These are phyloP conservation scores for Paramarasmius palmivorus DNA, from an alignment of 1,284 basidiomycete species.

Conservation along the genomic window DNA sequence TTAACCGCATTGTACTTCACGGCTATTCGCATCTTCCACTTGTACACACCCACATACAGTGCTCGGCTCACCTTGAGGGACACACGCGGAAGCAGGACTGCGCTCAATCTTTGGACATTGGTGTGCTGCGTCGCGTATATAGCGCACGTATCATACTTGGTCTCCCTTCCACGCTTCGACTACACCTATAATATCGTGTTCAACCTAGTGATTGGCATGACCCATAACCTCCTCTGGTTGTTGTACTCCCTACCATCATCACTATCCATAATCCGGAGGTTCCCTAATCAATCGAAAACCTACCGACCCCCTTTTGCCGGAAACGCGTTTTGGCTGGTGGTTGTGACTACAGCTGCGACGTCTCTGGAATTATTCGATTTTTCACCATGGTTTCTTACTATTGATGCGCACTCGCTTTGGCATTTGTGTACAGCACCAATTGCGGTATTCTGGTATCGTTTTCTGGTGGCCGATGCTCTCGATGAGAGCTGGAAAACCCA, in stretches of 20 bases:
- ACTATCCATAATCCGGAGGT: conserved; percentile 50
- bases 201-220: conserved; percentile 77
- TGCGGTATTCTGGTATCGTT: conserved; percentile 82
- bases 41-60: conserved; percentile 54
- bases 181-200: conserved; percentile 95
- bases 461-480: conserved; percentile 69
- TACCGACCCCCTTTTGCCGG: conserved; percentile 57
- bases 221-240: conserved; percentile 87
- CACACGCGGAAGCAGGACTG: conserved; percentile 10
- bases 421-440: conserved; percentile 88
- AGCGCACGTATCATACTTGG: conserved; percentile 79
- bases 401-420: conserved; percentile 98
- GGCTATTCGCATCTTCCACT: conserved; percentile 74
- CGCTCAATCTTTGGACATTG: conserved; percentile 38
- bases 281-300: conserved; percentile 47
- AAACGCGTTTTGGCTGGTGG: conserved; percentile 63
- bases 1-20: conserved; percentile 76
- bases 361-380: conserved; percentile 93
- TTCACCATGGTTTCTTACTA: conserved; percentile 68
- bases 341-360: conserved; percentile 77
- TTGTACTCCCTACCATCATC: conserved; percentile 65
- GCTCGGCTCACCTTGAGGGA: conserved; percentile 24
- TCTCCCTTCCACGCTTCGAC: conserved; percentile 80
- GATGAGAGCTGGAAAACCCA: conserved; percentile 54
- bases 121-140: conserved; percentile 56